Evolutionary conservation across 352 stramenopile genomes (phyloP), one percentile per base, ranked within the genome.

Genomic region (Phytophthora capsici): DNA sequence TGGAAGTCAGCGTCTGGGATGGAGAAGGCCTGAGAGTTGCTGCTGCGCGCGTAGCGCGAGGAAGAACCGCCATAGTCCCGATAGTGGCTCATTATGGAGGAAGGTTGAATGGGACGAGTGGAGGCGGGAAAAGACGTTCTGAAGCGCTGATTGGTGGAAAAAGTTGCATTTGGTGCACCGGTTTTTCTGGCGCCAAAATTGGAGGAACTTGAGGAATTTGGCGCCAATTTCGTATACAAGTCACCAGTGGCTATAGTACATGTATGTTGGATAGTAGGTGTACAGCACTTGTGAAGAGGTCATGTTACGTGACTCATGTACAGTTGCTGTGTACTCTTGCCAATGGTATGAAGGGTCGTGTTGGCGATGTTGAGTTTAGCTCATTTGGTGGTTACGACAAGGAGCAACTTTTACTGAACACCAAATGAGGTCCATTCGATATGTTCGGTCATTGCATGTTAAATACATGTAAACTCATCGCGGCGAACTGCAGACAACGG

Each of bases 1-100:
- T 84, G 71, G 44, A 93, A 90, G 46, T 90, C 84, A 2, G 66
- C 70, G 53, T 82, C 70, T 2, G 82, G 75, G 54, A 93, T 70
- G 32, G 72, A 86, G 64, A 93, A 93, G 17, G 34, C 16, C 22
- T 41, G 23, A 12, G 34, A 23, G 44, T 53, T 19, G 57, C 46
- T 40, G 47, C 36, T 28, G 48, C 20, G 54, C 5, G 58, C 61
- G 45, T 71, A 68, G 44, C 65, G 66, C 17, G 69, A 73, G 25
- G 66, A 44, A 17, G 66, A 53, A 14, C 54, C 66, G 19, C 61
- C 59, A 43, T 66, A 69, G 30, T 68, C 59, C 13, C 58, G 63
- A 37, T 59, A 50, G 17, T 12, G n/a, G 17, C 57, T 72, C 69
- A 77, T 77, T 4, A 2, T 6, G 6, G 28, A 34, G 28, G 28